phyloP scores from a whole-genome alignment of 441 rosid genomes.

The Erodium texanum region DNA sequence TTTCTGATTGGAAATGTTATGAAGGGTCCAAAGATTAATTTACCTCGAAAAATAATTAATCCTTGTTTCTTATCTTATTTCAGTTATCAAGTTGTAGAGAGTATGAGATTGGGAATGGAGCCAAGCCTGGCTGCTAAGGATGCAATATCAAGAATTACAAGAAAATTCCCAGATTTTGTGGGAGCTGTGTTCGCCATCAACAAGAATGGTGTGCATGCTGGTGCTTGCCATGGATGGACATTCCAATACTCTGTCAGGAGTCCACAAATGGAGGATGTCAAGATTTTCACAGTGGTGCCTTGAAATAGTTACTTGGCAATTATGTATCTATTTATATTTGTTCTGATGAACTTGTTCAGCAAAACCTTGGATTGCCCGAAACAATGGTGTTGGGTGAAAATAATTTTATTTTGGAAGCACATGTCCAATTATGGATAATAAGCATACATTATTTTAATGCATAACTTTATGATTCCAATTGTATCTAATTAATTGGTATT shows the following conservation, averaged over 20 bases:
- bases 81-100: slow-evolving; percentile 92
- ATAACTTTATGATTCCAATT: too few species aligned
- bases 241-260: slow-evolving; percentile 69
- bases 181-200: slow-evolving; percentile 83
- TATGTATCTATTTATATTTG: too few species aligned
- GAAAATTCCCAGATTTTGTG: slow-evolving; percentile 58
- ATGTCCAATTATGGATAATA: too few species aligned
- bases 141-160: slow-evolving; percentile 62
- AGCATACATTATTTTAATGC: too few species aligned
- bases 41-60: background rate
- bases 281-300: slow-evolving; percentile 61
- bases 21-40: background rate
- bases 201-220: slow-evolving; percentile 62
- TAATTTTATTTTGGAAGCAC: background rate
- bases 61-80: slow-evolving; percentile 13
- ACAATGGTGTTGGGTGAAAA: too few species aligned
- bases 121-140: slow-evolving; percentile 66
- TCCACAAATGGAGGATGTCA: slow-evolving; percentile 50
- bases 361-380: background rate
- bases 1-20: background rate
- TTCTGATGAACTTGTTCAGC: background rate
- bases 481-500: too few species aligned
- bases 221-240: slow-evolving; percentile 88
- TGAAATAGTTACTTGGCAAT: slow-evolving; percentile 9
- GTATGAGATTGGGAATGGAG: slow-evolving; percentile 82